Evolutionary conservation across 2,329 filamentous ascomycete species (phyloP).

Genomic region (Ophiosphaerella herpotricha): DNA sequence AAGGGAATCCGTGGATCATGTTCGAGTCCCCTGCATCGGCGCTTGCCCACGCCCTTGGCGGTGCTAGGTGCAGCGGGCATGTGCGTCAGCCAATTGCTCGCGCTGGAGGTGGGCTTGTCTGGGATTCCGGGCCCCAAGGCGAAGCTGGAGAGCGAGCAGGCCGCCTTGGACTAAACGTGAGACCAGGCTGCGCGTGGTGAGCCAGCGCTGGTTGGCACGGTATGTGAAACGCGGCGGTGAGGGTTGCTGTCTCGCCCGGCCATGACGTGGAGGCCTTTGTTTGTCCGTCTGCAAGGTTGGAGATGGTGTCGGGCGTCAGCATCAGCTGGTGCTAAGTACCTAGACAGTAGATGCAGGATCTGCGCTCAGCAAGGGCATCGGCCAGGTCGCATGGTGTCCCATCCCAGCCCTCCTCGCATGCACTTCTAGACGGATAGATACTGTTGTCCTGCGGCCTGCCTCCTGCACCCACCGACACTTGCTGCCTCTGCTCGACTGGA

Average conservation of each 20-base stretch:
- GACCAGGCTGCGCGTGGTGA: conserved; percentile 9
- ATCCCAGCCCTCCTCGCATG: conserved; percentile 31
- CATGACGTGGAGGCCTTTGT: conserved; percentile 5
- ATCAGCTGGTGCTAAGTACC: conserved; percentile 10
- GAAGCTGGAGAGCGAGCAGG: not conserved
- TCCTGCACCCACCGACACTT: conserved; percentile 16
- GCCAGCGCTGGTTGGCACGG: conserved; percentile 17
- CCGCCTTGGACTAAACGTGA: not conserved
- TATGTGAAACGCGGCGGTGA: conserved; percentile 41
- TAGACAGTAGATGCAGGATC: conserved; percentile 11
- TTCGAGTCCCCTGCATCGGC: conserved; percentile 43
- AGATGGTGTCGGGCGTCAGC: conserved; percentile 22
- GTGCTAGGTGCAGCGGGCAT: conserved; percentile 33
- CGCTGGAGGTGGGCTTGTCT: conserved; percentile 19
- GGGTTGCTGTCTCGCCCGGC: conserved; percentile 14
- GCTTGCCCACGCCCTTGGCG: conserved; percentile 21
- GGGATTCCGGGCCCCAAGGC: conserved; percentile 14
- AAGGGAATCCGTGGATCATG: conserved; percentile 39
- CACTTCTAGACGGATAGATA: conserved; percentile 9
- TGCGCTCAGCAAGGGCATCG: conserved; percentile 20
- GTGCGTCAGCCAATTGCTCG: conserved; percentile 30
- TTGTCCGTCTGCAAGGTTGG: conserved; percentile 14
- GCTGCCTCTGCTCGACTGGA: conserved; percentile 20
- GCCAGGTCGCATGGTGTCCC: conserved; percentile 22
- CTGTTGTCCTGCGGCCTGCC: conserved; percentile 25